Evolutionary conservation across 2,329 filamentous ascomycete genomes (phyloP).

Genomic region (Aspergillus sp.): DNA sequence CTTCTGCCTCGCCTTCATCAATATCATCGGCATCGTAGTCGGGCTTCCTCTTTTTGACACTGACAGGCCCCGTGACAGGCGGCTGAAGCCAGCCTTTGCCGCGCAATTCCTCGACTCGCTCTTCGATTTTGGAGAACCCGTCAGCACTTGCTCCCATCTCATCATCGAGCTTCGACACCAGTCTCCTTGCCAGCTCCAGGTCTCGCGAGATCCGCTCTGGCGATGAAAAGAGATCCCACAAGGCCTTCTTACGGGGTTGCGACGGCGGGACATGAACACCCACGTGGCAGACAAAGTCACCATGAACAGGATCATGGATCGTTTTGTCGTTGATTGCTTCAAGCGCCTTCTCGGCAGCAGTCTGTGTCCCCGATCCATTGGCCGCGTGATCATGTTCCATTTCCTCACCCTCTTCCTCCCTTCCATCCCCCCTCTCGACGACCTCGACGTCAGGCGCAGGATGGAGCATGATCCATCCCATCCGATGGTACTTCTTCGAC

Average conservation of each 20-base stretch:
- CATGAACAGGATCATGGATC: slow-evolving; percentile 88
- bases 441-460: slow-evolving; percentile 69
- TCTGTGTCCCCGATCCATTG: slow-evolving; percentile 35
- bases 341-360: slow-evolving; percentile 79
- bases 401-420: slow-evolving; percentile 66
- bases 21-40: slow-evolving; percentile 42
- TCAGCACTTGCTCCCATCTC: slow-evolving; percentile 78
- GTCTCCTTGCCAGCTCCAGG: slow-evolving; percentile 75
- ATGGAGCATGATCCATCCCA: slow-evolving; percentile 97
- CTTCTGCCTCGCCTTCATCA: slow-evolving; percentile 67
- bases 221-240: slow-evolving; percentile 95
- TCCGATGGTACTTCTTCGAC: slow-evolving; percentile 93
- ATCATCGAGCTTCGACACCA: slow-evolving; percentile 81
- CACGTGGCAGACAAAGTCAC: slow-evolving; percentile 96
- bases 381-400: slow-evolving; percentile 41
- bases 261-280: slow-evolving; percentile 89
- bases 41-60: slow-evolving; percentile 60
- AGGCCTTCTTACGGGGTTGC: slow-evolving; percentile 85
- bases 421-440: slow-evolving; percentile 71
- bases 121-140: slow-evolving; percentile 77
- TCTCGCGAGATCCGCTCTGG: slow-evolving; percentile 93
- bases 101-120: slow-evolving; percentile 79
- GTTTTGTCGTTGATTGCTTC: slow-evolving; percentile 97
- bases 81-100: slow-evolving; percentile 76
- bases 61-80: slow-evolving; percentile 45